Evolutionary conservation across 345 rosid species (phyloP), one percentile per base, ranked within the genome.

Genomic region (Heritiera fomes): DNA sequence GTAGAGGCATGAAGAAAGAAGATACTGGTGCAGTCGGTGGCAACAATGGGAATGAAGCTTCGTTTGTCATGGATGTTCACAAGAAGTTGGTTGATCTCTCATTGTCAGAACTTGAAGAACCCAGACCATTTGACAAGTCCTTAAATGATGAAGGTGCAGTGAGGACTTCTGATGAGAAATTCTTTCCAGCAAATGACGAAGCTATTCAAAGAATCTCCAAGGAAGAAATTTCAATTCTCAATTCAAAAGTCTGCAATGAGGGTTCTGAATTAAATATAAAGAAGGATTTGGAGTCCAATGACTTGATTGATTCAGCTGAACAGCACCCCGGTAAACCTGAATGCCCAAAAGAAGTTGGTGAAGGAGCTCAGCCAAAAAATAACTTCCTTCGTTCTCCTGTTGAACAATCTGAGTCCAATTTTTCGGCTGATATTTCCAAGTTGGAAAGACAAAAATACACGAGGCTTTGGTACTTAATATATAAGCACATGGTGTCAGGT

Each of bases 391-490:
- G 15, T 14, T 73, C 46, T 70, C 63, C 77, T 58, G 76, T 47
- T 70, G 85, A 82, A 63, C 82, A 79, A 61, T 58, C 84, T 30
- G 75, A 78, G 58, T 66, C 77, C 43, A 34, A 18, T 66, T 47
- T 52, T 60, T 63, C 75, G 46, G 17, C 75, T 56, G 83, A 84
- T 55, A 52, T 38, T 60, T 74, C 77, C 75, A 82, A 75, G 68
- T 28, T 76, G 72, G 90, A 86, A 83, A 92, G 86, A 80, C 91
- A 87, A 85, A 87, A 87, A 73, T 82, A 93, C 75, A 77, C 70
- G 41, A 77, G 90, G 78, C 87, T 96, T 77, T 96, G 99, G 99
- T 62, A 78, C 80, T 71, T 94, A 74, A 80, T 96, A 85, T 86
- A 91, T 82, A 86, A 86, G 87, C 95, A 91, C 76, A 90, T 94